Evolutionary conservation across 1,284 basidiomycete species (phyloP).

Genomic region (Heterobasidion parviporum): DNA sequence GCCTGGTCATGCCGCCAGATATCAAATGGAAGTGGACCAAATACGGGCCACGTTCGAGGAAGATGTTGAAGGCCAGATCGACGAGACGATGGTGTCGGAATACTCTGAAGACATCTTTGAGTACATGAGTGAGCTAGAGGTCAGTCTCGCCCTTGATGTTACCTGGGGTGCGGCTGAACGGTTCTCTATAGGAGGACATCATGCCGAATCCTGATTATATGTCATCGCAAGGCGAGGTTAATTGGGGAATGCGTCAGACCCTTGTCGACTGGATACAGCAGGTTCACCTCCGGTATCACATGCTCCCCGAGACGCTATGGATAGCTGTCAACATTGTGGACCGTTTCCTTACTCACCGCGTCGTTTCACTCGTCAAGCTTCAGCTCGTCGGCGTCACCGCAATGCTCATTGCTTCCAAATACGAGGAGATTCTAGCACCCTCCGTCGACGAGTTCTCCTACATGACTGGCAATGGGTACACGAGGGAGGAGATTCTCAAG

Average conservation of each 20-base stretch:
- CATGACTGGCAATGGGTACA: slow-evolving; percentile 95
- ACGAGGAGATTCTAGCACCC: slow-evolving; percentile 96
- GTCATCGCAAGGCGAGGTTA: slow-evolving; percentile 90
- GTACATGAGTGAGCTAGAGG: slow-evolving; percentile 93
- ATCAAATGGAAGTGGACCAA: slow-evolving; percentile 52
- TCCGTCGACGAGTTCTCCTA: slow-evolving; percentile 93
- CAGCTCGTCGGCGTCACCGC: slow-evolving; percentile 97
- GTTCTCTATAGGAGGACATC: slow-evolving; percentile 52
- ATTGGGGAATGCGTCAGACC: slow-evolving; percentile 93
- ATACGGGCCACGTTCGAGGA: slow-evolving; percentile 73
- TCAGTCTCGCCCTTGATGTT: slow-evolving; percentile 26
- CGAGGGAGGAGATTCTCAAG: slow-evolving; percentile 93
- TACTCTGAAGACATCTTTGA: slow-evolving; percentile 96
- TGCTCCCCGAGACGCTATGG: slow-evolving; percentile 98
- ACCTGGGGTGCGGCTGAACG: slow-evolving; percentile 9
- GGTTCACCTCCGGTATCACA: slow-evolving; percentile 94
- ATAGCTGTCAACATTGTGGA: slow-evolving; percentile 97
- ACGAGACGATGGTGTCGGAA: slow-evolving; percentile 97
- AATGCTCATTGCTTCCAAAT: slow-evolving; percentile 97
- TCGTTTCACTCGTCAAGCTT: slow-evolving; percentile 90
- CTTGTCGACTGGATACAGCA: slow-evolving; percentile 98
- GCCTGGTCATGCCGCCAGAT: slow-evolving; percentile 47
- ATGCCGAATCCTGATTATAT: slow-evolving; percentile 97
- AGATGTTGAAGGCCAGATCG: slow-evolving; percentile 70
- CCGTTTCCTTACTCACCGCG: slow-evolving; percentile 90